Percentiles rank a stretch among this genome's conserved stretches.
Evolutionary conservation across 331 rosid genomes (phyloP).

Genomic region (Telfairia occidentalis): DNA sequence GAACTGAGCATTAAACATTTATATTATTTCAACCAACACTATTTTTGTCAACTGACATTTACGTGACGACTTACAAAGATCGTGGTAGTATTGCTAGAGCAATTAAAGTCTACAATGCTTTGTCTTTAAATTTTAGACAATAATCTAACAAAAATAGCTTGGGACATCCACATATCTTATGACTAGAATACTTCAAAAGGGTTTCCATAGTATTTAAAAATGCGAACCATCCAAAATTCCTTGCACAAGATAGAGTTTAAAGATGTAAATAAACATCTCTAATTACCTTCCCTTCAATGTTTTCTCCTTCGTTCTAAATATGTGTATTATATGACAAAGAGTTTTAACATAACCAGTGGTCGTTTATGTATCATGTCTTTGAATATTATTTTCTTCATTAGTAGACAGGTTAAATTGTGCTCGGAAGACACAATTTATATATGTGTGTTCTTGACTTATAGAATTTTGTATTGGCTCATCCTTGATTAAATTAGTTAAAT

Average conservation of each 20-base stretch:
- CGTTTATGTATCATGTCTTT: background rate
- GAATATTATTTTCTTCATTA: no score
- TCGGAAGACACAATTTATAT: no score
- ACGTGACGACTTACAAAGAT: slow-evolving; percentile 80
- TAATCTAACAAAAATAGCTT: slow-evolving; percentile 45
- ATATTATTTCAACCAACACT: background rate
- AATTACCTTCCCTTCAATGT: background rate
- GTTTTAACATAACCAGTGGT: background rate
- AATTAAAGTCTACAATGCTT: slow-evolving; percentile 64
- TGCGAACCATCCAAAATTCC: background rate
- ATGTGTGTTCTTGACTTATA: no score
- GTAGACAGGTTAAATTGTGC: no score
- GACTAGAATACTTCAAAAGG: background rate
- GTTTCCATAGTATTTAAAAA: background rate
- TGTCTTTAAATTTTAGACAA: slow-evolving; percentile 60
- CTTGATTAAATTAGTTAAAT: no score
- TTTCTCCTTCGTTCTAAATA: background rate
- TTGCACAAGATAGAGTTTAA: background rate
- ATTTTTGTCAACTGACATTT: background rate
- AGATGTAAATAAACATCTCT: background rate
- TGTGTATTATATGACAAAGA: background rate
- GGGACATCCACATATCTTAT: slow-evolving; percentile 5
- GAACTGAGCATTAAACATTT: no score
- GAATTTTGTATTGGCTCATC: no score
- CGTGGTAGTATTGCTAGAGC: slow-evolving; percentile 90